These are phyloP conservation scores for Adiantum capillusveneris DNA, from an alignment of 75 land plant species.

Conservation along the genomic window DNA sequence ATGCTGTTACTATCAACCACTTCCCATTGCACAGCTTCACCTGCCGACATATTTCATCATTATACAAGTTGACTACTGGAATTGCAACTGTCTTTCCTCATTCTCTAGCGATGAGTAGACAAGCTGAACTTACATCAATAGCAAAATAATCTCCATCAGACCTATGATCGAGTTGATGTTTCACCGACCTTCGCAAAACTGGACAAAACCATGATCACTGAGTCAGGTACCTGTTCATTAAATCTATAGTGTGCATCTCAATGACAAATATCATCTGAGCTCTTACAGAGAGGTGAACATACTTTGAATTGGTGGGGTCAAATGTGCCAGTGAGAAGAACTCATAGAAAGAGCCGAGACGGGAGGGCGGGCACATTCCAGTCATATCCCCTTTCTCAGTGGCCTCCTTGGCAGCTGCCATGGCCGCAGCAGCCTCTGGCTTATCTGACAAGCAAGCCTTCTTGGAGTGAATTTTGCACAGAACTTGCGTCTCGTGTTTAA, in stretches of 20 bases:
- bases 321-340: constrained; percentile 84
- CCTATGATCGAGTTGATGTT: constrained; percentile 24
- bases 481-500: too few species aligned
- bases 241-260: too few species aligned
- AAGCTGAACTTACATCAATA: constrained; percentile 72
- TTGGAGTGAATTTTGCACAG: too few species aligned
- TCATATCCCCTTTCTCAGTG: constrained; percentile 55
- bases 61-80: too few species aligned
- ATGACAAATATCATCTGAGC: too few species aligned
- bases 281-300: too few species aligned
- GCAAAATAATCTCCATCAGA: constrained; percentile 51
- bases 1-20: constrained; percentile 48
- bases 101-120: neutral
- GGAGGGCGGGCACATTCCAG: constrained; percentile 48
- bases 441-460: neutral
- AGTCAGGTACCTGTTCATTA: too few species aligned
- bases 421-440: constrained; percentile 19
- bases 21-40: constrained; percentile 90
- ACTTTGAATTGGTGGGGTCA: constrained; percentile 87
- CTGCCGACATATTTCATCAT: constrained; percentile 15
- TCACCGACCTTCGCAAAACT: constrained; percentile 55
- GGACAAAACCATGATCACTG: too few species aligned
- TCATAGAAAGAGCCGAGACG: constrained; percentile 70
- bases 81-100: too few species aligned
- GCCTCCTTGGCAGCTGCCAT: constrained; percentile 44